These are phyloP conservation scores for Lathyrus aphaca DNA, from an alignment of 306 rosid species.

Conservation along the genomic window DNA sequence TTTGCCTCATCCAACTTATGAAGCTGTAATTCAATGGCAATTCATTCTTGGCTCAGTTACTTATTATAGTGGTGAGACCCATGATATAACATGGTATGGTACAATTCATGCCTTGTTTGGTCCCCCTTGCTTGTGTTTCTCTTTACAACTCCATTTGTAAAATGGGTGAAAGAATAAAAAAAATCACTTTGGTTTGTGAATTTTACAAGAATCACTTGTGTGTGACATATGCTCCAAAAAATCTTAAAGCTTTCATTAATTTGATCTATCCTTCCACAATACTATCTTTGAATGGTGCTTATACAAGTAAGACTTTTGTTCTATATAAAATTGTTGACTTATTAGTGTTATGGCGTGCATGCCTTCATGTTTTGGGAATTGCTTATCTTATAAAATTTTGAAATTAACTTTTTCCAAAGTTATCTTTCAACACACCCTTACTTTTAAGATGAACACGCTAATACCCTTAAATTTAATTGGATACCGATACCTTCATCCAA, in stretches of 20 bases:
- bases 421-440: too few species aligned
- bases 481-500: too few species aligned
- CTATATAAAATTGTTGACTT: background rate
- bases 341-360: background rate
- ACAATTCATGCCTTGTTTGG: constrained; percentile 32
- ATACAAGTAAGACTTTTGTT: background rate
- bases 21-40: constrained; percentile 69
- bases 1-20: constrained; percentile 37
- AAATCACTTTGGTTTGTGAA: constrained; percentile 24
- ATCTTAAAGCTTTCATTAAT: background rate
- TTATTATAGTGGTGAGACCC: constrained; percentile 39
- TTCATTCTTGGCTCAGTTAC: constrained; percentile 89
- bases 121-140: constrained; percentile 33
- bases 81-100: constrained; percentile 23
- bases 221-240: constrained; percentile 13
- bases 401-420: too few species aligned
- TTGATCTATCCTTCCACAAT: background rate
- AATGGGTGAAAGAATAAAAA: constrained; percentile 33
- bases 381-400: too few species aligned
- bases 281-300: constrained; percentile 8
- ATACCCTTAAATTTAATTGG: too few species aligned
- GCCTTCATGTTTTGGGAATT: background rate
- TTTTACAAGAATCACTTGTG: constrained; percentile 27
- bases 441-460: too few species aligned
- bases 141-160: constrained; percentile 42